Conservation (phyloP, 1,284 basidiomycete genomes). For the Xerocomus tenax region DNA sequence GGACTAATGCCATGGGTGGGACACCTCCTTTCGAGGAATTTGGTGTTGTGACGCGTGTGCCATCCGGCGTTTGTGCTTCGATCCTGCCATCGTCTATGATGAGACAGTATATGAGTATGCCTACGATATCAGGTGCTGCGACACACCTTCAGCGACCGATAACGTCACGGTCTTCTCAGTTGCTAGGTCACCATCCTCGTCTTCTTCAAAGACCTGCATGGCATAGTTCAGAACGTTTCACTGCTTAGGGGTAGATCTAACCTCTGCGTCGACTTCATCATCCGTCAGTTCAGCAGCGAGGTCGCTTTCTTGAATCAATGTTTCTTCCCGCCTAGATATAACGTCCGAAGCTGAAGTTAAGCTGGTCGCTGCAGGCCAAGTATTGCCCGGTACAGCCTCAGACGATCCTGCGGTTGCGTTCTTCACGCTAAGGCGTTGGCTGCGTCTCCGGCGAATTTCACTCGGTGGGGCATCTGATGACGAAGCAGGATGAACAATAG, state of each 20-base stretch:
- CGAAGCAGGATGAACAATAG: constrained; percentile 26
- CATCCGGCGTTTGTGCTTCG: constrained; percentile 92
- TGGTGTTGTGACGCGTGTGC: constrained; percentile 88
- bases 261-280: constrained; percentile 74
- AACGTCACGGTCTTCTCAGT: constrained; percentile 81
- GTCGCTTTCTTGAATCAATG: constrained; percentile 54
- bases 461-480: constrained; percentile 27
- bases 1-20: constrained; percentile 31
- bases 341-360: constrained; percentile 17
- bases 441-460: constrained; percentile 59
- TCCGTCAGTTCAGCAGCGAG: constrained; percentile 65
- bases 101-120: constrained; percentile 7
- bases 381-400: constrained; percentile 20
- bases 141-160: constrained; percentile 68
- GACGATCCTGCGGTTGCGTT: constrained; percentile 31
- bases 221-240: constrained; percentile 6
- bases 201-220: constrained; percentile 57
- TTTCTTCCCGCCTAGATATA: constrained; percentile 36
- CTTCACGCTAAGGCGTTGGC: constrained; percentile 75
- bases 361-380: constrained; percentile 17
- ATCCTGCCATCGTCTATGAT: constrained; percentile 75
- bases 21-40: constrained; percentile 41
- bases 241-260: constrained; percentile 9
- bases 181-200: constrained; percentile 60
- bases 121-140: not conserved